These are phyloP conservation scores for Plasmopara halstedii DNA, from an alignment of 352 stramenopile species.

Conservation along the genomic window DNA sequence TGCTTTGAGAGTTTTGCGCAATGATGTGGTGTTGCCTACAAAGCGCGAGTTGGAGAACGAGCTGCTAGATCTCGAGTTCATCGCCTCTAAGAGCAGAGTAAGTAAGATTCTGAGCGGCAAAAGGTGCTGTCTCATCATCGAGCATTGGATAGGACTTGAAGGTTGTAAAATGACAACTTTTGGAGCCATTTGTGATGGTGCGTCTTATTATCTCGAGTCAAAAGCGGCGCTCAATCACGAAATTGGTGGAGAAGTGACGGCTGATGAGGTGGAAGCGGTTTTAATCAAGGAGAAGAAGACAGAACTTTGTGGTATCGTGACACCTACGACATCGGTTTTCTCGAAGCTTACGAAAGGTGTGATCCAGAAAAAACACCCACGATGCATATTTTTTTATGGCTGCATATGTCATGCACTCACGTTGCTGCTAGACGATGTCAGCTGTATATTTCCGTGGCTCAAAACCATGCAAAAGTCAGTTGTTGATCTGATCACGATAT, in stretches of 20 bases:
- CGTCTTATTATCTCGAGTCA: constrained; percentile 41
- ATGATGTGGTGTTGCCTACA: constrained; percentile 32
- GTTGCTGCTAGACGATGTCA: constrained; percentile 46
- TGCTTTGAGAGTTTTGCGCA: constrained; percentile 34
- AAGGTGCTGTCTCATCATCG: constrained; percentile 47
- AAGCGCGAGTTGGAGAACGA: constrained; percentile 59
- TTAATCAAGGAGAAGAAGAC: constrained; percentile 42
- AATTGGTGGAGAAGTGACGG: constrained; percentile 20
- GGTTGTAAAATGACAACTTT: constrained; percentile 41
- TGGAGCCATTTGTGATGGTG: constrained; percentile 28
- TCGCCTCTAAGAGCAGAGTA: constrained; percentile 35
- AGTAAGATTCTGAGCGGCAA: constrained; percentile 36
- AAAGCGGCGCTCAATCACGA: constrained; percentile 8
- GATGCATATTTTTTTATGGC: constrained; percentile 62
- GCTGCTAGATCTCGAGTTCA: constrained; percentile 47
- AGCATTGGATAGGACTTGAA: constrained; percentile 39
- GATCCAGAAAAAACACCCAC: constrained; percentile 49
- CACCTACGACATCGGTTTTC: constrained; percentile 34
- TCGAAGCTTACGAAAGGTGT: constrained; percentile 34
- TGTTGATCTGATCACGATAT: constrained; percentile 29
- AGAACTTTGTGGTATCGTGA: constrained; percentile 42
- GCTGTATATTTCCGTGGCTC: constrained; percentile 44
- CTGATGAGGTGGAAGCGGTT: constrained; percentile 43
- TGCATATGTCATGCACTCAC: constrained; percentile 42
- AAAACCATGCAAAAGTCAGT: constrained; percentile 29